Evolutionary conservation across 1,139 yeast species (phyloP), one percentile per base, ranked within the genome.

Genomic region (Suhomyces terraborum): DNA sequence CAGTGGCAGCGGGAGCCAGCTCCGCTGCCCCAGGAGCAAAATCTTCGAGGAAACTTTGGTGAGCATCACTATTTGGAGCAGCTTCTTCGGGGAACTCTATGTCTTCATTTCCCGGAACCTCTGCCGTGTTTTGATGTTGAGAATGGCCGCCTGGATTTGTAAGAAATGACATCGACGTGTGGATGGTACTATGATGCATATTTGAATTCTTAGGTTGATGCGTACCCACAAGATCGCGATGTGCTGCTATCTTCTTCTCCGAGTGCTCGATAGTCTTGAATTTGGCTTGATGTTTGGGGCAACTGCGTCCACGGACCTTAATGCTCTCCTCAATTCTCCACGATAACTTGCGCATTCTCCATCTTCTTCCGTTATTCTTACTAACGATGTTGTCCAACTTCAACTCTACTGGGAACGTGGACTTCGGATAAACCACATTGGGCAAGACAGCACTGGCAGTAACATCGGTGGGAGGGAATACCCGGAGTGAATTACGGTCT

Each of bases 401-500:
- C 55, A 93, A 68, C 55, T 89, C 97, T 22, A 93, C 73, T 0
- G 94, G 85, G 56, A 93, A 88, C 0, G 83, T 73, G 0, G 96
- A 85, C 54, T 87, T 84, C 8, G 98, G 98, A 59, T 87, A 87
- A 16, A 88, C 77, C 12, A 88, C 95, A 48, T 87, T 86, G 2
- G 98, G 98, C 35, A 93, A 68, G 4, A 84, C 84, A 4, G 95
- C 91, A 29, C 84, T 79, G 3, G 96, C 95, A 3, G 88, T 83
- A 28, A 93, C 84, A 36, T 85, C 88, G 0, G 98, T 93, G 3
- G 99, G 98, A 1, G 98, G 98, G 61, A 93, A 93, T 1, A 94
- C 88, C 46, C 99, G 75, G 30, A 88, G 67, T 1, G 96, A 88
- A 57, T 87, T 88, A 50, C 89, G 75, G 59, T 91, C 97, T 3